Evolutionary conservation across 192 early-diverging fungal species (phyloP), one percentile per base, ranked within the genome.

Genomic region (Physocladia obscura): DNA sequence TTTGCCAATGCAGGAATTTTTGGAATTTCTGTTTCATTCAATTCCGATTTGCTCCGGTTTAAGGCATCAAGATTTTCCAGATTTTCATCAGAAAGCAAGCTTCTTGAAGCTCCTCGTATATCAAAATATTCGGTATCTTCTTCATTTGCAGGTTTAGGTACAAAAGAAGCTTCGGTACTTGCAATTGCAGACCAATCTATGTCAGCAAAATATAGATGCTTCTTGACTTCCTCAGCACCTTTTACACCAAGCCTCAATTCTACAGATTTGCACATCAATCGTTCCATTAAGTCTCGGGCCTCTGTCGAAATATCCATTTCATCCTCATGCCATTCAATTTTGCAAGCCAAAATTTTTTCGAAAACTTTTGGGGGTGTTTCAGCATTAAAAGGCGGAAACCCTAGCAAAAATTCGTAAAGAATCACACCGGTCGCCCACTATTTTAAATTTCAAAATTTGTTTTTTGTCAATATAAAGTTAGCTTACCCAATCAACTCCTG

Each of bases 121-220:
- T 97, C 95, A 88, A 98, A 98, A 70, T 97, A 97, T 30, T 90
- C 87, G 0, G 95, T 97, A 64, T 97, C 95, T 50, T 93, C 93
- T 0, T 81, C 76, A 60, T 83, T 78, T 21, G 84, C 88, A 3
- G 88, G 75, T 38, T 90, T 87, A 0, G 97, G 97, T 29, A 89
- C 83, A 79, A 98, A 98, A 1, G 85, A 81, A 1, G 94, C 91
- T n/a, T 80, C 77, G 48, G 82, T 76, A 0, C 74, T 78, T 29
- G 81, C 50, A 4, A 95, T 62, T 5, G 61, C 80, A 26, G 84
- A 82, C 93, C 93, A 95, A 49, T 91, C 79, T 2, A 92, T 75
- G 13, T 78, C 86, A 5, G 49, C 62, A 77, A 95, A 95, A 71
- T 87, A 94, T 15, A 88, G 81, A 71, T 93, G 92, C 8, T 49